These are phyloP conservation scores for Dioszegia aurantiaca DNA, from an alignment of 768 basidiomycete genomes.

Conservation along the genomic window DNA sequence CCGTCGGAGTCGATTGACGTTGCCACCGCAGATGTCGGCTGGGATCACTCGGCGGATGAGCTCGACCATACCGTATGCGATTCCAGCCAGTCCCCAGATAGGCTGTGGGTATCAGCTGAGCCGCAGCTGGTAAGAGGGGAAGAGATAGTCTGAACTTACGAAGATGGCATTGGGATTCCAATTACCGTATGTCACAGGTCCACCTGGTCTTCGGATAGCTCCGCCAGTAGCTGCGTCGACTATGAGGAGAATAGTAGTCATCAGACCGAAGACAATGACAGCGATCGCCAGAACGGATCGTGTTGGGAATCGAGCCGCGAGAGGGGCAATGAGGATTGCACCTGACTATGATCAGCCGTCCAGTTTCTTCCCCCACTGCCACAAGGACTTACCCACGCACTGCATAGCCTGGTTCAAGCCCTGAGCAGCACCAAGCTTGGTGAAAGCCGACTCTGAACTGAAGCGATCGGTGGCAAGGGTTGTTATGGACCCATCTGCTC, in stretches of 20 bases:
- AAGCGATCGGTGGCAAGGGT: constrained; percentile 11
- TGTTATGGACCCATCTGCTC: background rate
- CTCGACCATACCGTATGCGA: constrained; percentile 13
- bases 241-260: constrained; percentile 7
- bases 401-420: constrained; percentile 11
- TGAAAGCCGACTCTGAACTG: background rate
- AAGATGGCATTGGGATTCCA: constrained; percentile 11
- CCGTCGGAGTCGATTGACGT: constrained; percentile 6
- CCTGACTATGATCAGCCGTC: constrained; percentile 2
- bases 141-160: constrained; percentile 1
- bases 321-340: constrained; percentile 9
- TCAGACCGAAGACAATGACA: constrained; percentile 7
- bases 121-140: background rate
- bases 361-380: too few relatives aligned
- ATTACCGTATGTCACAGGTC: constrained; percentile 6
- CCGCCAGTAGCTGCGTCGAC: constrained; percentile 12
- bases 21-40: constrained; percentile 9
- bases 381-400: constrained; percentile 6
- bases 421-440: constrained; percentile 8
- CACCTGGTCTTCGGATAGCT: background rate
- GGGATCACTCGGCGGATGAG: constrained; percentile 9
- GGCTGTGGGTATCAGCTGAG: background rate
- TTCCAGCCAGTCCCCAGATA: constrained; percentile 6
- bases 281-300: background rate
- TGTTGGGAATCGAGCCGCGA: constrained; percentile 8